phyloP scores from a whole-genome alignment of 441 rosid species.

The Gossypium trilobum region DNA sequence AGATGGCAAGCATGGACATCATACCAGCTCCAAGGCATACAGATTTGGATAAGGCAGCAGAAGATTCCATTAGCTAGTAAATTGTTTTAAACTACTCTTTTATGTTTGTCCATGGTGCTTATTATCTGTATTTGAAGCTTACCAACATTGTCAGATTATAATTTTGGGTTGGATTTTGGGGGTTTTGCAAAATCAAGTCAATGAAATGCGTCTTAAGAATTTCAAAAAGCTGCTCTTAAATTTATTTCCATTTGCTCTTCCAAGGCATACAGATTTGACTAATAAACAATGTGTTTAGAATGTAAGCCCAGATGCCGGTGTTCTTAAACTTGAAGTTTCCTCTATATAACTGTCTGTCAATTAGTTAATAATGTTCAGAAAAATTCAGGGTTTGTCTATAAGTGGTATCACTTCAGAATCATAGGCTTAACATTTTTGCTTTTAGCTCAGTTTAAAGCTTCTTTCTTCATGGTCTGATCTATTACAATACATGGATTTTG shows the following conservation, averaged over 20 bases:
- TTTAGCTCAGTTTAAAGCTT: background rate
- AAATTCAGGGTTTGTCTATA: background rate
- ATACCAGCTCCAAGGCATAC: constrained; percentile 53
- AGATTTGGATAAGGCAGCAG: constrained; percentile 40
- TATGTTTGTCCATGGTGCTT: background rate
- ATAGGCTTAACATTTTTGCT: background rate
- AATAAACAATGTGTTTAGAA: background rate
- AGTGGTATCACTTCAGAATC: background rate
- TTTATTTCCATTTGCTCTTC: background rate
- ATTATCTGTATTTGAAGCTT: background rate
- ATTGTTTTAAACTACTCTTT: constrained; percentile 8
- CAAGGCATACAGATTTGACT: background rate
- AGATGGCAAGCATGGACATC: constrained; percentile 89
- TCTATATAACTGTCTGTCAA: background rate
- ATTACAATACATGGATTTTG: background rate
- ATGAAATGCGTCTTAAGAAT: background rate
- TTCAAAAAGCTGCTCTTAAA: background rate
- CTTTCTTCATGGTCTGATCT: background rate
- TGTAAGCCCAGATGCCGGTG: background rate
- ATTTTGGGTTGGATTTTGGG: background rate
- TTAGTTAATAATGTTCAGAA: background rate
- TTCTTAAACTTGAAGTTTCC: background rate
- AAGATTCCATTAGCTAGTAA: constrained; percentile 43
- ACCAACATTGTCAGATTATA: background rate
- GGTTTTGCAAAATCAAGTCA: background rate